A percentile compares a stretch with the other conserved stretches of the same genome.
These are phyloP conservation scores for Colletotrichum cuscutae DNA, from an alignment of 2,329 filamentous ascomycete species.

Conservation along the genomic window DNA sequence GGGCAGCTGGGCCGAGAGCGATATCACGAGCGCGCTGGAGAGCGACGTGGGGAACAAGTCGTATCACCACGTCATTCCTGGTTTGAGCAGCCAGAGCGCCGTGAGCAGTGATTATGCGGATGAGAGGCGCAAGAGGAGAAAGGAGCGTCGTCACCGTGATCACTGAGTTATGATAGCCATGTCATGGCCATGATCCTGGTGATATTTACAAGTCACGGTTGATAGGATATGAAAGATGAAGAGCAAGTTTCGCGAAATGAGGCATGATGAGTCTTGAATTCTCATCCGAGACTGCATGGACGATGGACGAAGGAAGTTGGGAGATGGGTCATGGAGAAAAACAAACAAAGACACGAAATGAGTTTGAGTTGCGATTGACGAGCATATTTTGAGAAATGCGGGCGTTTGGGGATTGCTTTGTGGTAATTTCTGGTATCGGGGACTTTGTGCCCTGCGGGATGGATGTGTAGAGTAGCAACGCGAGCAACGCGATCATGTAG, in stretches of 20 bases:
- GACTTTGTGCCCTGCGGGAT: not conserved
- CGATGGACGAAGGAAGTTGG: not conserved
- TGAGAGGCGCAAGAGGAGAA: slow-evolving; percentile 55
- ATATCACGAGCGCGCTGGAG: slow-evolving; percentile 45
- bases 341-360: not conserved
- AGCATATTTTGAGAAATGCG: slow-evolving; percentile 1
- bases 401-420: slow-evolving; percentile 19
- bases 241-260: not conserved
- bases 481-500: slow-evolving; percentile 23
- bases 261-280: not conserved
- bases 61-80: slow-evolving; percentile 66
- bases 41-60: slow-evolving; percentile 68
- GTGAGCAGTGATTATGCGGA: slow-evolving; percentile 52
- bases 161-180: not conserved
- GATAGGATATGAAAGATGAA: too few species aligned
- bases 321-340: not conserved
- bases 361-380: slow-evolving; percentile 1
- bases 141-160: slow-evolving; percentile 42
- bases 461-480: slow-evolving; percentile 16
- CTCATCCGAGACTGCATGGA: not conserved
- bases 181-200: not conserved
- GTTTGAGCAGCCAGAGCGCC: slow-evolving; percentile 50
- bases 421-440: not conserved
- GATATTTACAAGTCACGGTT: too few species aligned
- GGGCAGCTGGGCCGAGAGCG: slow-evolving; percentile 52